Evolutionary conservation across 2,329 filamentous ascomycete genomes (phyloP).

Genomic region (Colletotrichum cordylinicola): DNA sequence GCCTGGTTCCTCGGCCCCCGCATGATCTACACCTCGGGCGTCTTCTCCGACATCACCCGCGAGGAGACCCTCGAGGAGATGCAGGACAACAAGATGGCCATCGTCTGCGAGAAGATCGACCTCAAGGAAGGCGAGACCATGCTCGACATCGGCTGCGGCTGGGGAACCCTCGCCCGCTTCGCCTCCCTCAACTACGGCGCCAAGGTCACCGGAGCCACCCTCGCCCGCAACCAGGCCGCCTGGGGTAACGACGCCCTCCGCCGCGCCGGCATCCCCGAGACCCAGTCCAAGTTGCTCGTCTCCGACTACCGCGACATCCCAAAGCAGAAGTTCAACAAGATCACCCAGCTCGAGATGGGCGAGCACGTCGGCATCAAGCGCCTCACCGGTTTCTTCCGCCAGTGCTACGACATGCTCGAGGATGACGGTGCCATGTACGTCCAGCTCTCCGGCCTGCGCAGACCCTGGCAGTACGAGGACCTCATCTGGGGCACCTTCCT

Average conservation of each 20-base stretch:
- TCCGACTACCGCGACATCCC: slow-evolving; percentile 97
- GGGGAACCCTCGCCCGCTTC: slow-evolving; percentile 95
- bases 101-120: slow-evolving; percentile 95
- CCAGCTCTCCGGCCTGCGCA: slow-evolving; percentile 92
- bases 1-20: slow-evolving; percentile 97
- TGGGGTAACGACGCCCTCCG: slow-evolving; percentile 94
- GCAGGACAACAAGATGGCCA: slow-evolving; percentile 95
- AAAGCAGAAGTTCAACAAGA: slow-evolving; percentile 86
- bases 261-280: slow-evolving; percentile 80
- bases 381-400: slow-evolving; percentile 79
- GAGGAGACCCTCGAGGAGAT: slow-evolving; percentile 95
- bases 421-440: slow-evolving; percentile 97
- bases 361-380: slow-evolving; percentile 97
- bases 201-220: slow-evolving; percentile 85
- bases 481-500: slow-evolving; percentile 98
- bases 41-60: slow-evolving; percentile 85
- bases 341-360: slow-evolving; percentile 97
- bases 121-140: slow-evolving; percentile 81
- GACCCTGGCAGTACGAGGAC: slow-evolving; percentile 97
- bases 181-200: slow-evolving; percentile 92
- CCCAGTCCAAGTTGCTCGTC: slow-evolving; percentile 91
- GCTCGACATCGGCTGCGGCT: slow-evolving; percentile 96
- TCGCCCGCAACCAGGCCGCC: slow-evolving; percentile 93
- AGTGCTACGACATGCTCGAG: slow-evolving; percentile 94
- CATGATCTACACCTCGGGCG: slow-evolving; percentile 97